These are phyloP conservation scores for Haplographium delicatum DNA, from an alignment of 495 filamentous ascomycete species.

Conservation along the genomic window DNA sequence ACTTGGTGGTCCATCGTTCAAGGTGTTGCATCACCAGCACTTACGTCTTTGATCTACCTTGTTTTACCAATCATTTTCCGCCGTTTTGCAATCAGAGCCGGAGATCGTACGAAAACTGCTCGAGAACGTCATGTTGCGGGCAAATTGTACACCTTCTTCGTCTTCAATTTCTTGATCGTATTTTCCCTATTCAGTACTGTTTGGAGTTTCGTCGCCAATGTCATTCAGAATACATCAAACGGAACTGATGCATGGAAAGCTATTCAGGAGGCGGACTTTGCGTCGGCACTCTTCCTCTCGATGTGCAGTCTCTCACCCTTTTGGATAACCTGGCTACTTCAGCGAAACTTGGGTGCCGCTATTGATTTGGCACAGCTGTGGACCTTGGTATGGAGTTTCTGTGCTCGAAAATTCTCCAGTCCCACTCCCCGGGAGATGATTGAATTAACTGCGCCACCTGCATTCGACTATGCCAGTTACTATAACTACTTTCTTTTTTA, in stretches of 20 bases:
- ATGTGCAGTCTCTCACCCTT: conserved; percentile 79
- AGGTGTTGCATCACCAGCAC: conserved; percentile 86
- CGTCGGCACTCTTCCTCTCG: conserved; percentile 54
- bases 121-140: conserved; percentile 88
- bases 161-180: conserved; percentile 94
- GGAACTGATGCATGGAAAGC: conserved; percentile 60
- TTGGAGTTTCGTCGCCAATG: conserved; percentile 63
- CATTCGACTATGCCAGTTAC: conserved; percentile 93
- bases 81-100: conserved; percentile 66
- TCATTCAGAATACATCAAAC: conserved; percentile 50
- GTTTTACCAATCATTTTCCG: conserved; percentile 89
- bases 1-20: conserved; percentile 81
- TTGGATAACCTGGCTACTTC: conserved; percentile 90
- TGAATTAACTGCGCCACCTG: conserved; percentile 84
- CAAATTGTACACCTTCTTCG: conserved; percentile 92
- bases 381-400: conserved; percentile 72
- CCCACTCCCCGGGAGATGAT: conserved; percentile 92
- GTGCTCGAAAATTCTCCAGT: conserved; percentile 72
- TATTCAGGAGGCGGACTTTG: conserved; percentile 57
- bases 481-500: conserved; percentile 98
- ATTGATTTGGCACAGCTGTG: conserved; percentile 84
- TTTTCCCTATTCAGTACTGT: conserved; percentile 83
- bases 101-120: conserved; percentile 86
- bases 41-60: conserved; percentile 85
- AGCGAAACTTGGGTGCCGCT: conserved; percentile 86